Evolutionary conservation across 192 early-diverging fungal species (phyloP).

Genomic region (Lunasporangiospora selenospora): DNA sequence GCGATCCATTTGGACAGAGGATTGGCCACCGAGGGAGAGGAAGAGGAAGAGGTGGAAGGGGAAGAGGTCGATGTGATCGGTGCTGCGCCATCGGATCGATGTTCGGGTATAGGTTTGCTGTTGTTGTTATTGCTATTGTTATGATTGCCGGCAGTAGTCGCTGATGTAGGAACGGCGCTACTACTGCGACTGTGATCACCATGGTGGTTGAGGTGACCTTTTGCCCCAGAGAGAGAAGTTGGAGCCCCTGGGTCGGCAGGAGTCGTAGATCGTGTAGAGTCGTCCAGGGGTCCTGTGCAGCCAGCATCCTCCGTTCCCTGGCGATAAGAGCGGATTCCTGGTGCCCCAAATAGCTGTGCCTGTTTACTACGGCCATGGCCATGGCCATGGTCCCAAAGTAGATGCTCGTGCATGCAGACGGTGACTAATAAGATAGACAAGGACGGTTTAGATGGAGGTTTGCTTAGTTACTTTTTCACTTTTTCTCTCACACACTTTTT

Average conservation of each 20-base stretch:
- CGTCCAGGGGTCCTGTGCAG: background rate
- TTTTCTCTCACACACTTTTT: no score
- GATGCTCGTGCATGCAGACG: no score
- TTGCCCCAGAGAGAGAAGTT: no score
- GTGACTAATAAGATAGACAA: no score
- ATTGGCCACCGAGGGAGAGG: background rate
- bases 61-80: background rate
- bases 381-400: no score
- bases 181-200: background rate
- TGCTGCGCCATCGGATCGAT: background rate
- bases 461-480: no score
- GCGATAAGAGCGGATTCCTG: conserved; percentile 11
- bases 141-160: no score
- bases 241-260: no score
- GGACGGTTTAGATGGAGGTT: no score
- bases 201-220: conserved; percentile 8
- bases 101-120: background rate
- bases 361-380: no score
- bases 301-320: conserved; percentile 28
- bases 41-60: background rate
- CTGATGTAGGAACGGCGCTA: background rate
- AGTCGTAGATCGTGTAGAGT: no score
- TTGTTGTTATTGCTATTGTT: background rate
- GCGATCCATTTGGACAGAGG: background rate
- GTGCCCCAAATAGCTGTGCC: no score